A percentile compares a stretch with the other conserved stretches of the same genome.
phyloP scores from a whole-genome alignment of 2,329 filamentous ascomycete species.

The Gnomoniopsis sp. region DNA sequence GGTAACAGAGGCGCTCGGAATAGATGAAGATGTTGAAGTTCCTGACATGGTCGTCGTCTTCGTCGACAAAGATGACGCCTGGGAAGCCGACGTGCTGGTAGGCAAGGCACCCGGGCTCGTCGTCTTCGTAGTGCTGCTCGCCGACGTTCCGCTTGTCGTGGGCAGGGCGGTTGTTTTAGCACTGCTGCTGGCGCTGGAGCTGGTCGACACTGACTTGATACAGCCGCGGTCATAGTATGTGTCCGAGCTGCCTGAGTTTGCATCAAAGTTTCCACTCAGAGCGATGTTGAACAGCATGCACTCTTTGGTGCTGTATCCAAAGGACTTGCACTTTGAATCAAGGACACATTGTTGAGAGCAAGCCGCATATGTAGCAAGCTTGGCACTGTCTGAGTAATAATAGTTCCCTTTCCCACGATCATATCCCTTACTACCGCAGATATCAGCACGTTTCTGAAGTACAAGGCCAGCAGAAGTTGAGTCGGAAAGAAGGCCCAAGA shows the following conservation, averaged over 20 bases:
- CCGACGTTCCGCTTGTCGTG: neutral
- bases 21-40: neutral
- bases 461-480: slow-evolving; percentile 1
- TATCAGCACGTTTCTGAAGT: slow-evolving; percentile 3
- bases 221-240: slow-evolving; percentile 9
- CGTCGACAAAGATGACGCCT: neutral
- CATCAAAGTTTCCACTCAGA: slow-evolving; percentile 9
- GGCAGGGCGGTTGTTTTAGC: neutral
- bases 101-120: neutral
- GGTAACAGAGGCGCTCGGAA: neutral
- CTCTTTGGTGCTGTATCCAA: neutral
- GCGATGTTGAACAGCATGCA: slow-evolving; percentile 10
- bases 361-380: neutral
- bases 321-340: slow-evolving; percentile 10
- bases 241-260: neutral
- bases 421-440: slow-evolving; percentile 4
- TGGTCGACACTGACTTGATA: neutral
- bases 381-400: neutral
- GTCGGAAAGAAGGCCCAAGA: neutral
- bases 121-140: neutral
- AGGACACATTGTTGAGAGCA: slow-evolving; percentile 2
- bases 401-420: slow-evolving; percentile 9
- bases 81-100: neutral
- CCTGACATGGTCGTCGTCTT: neutral
- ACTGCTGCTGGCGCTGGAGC: neutral